Percentiles rank a stretch among this genome's conserved stretches.
Evolutionary conservation across 495 filamentous ascomycete species (phyloP).

Genomic region (Annulohypoxylon moriforme): DNA sequence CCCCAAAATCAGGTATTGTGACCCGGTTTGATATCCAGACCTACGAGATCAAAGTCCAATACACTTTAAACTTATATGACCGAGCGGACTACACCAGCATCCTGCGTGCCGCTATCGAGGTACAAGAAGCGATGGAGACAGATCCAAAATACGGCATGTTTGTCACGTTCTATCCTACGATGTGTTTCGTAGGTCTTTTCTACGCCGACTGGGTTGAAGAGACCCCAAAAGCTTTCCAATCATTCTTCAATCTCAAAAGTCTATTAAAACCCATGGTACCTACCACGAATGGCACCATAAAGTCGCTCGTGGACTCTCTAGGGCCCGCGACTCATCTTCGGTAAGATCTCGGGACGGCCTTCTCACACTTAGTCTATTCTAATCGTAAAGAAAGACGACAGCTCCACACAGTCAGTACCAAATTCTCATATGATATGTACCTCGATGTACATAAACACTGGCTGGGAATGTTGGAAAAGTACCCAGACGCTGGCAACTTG

Average conservation of each 20-base stretch:
- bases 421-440: constrained; percentile 20
- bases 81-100: constrained; percentile 22
- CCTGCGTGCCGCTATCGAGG: constrained; percentile 15
- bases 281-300: constrained; percentile 23
- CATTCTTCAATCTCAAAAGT: constrained; percentile 21
- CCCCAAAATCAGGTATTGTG: constrained; percentile 3
- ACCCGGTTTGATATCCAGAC: constrained; percentile 16
- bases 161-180: constrained; percentile 35
- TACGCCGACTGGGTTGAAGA: constrained; percentile 38
- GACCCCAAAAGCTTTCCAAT: constrained; percentile 7
- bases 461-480: constrained; percentile 5
- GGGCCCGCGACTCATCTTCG: not conserved
- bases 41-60: constrained; percentile 17
- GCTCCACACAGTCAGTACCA: not conserved
- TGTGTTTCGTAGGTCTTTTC: constrained; percentile 43
- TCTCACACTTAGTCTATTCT: not conserved
- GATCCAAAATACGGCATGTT: constrained; percentile 38
- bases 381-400: not conserved
- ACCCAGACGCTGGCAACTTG: not conserved
- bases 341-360: not conserved
- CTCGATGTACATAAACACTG: constrained; percentile 1
- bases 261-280: constrained; percentile 2
- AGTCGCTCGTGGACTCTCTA: constrained; percentile 9
- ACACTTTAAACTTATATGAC: constrained; percentile 23
- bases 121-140: constrained; percentile 21